Base-by-base conservation (phyloP, 2,329 filamentous ascomycete genomes). In the Fonsecaea monophora region DNA sequence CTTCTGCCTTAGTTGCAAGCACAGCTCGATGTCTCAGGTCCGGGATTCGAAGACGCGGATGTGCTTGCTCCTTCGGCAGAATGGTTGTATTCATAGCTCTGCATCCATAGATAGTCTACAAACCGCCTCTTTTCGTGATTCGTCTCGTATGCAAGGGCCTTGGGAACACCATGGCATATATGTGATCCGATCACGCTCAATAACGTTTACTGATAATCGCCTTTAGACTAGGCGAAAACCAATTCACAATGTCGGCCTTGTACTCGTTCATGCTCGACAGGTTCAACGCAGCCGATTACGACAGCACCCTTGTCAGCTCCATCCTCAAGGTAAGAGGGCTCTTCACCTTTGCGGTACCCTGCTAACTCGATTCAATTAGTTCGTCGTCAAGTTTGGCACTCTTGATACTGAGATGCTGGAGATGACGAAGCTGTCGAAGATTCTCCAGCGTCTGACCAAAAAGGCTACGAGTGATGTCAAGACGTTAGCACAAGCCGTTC, bases 351-450 rank as follows among this genome's bases (percentile, higher is more conserved):
- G n/a, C 40, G 30, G n/a, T 15, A 48, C 4, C 58, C 25, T 25
- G 64, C 75, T 79, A 66, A 79, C 65, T 40, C 32, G 30, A 12
- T 5, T 59, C 59, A 32, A 45, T 21, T 68, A 87, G 81, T 77
- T 88, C 55, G 80, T 89, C 71, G 77, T 81, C 34, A 80, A 80
- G 53, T 87, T 86, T 68, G 82, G 82, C 13, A 88, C 85, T 6
- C 79, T 89, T 72, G 87, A 85, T 64, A 82, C 83, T 66, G 84
- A 86, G 58, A 81, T 84, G 57, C 78, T 89, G 30, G 83, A 87
- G 71, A 87, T 86, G 73, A 87, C 85, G 8, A 87, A 88, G 71
- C 77, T 88, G 35, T 81, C 81, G 62, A 89, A 88, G 73, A 79
- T 88, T 15, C 76, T 89, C 15, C 81, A 82, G 2, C 81, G 83